phyloP scores from a whole-genome alignment of 106 monocot species.

The Agapanthus africanus region DNA sequence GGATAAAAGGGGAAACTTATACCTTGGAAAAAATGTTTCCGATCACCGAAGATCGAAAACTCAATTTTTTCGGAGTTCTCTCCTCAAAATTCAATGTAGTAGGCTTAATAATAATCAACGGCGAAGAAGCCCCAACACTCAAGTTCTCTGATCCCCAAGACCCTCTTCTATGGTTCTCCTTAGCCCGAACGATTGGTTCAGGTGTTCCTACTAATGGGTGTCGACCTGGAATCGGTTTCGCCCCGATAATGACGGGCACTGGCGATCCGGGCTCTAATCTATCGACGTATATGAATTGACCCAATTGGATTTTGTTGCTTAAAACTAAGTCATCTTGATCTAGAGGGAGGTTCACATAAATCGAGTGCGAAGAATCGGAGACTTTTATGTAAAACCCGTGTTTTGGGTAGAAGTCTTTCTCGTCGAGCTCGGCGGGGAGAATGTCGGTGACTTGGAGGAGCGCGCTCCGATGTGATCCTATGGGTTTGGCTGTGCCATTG shows the following conservation, averaged over 20 bases:
- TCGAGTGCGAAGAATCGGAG: slow-evolving; percentile 80
- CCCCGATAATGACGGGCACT: slow-evolving; percentile 63
- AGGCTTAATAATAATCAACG: slow-evolving; percentile 44
- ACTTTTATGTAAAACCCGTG: slow-evolving; percentile 96
- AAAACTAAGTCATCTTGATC: slow-evolving; percentile 83
- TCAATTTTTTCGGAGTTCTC: slow-evolving; percentile 29
- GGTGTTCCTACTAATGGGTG: slow-evolving; percentile 72
- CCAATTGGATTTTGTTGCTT: slow-evolving; percentile 85
- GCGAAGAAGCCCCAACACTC: slow-evolving; percentile 11
- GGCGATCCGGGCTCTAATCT: slow-evolving; percentile 51
- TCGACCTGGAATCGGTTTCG: slow-evolving; percentile 73
- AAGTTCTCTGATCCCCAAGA: slow-evolving; percentile 48
- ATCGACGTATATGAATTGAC: slow-evolving; percentile 89
- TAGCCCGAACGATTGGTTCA: slow-evolving; percentile 34
- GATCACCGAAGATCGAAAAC: slow-evolving; percentile 11
- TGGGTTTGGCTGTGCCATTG: slow-evolving; percentile 38
- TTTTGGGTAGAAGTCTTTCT: slow-evolving; percentile 79
- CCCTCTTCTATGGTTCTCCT: slow-evolving; percentile 41
- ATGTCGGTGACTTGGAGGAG: slow-evolving; percentile 92
- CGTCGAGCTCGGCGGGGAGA: slow-evolving; percentile 81
- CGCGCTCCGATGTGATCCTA: slow-evolving; percentile 67
- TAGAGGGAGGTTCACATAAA: slow-evolving; percentile 63
- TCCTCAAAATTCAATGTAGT: slow-evolving; percentile 45
- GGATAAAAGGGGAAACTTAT: too few relatives aligned
- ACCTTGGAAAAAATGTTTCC: too few relatives aligned